Evolutionary conservation across 2,329 filamentous ascomycete species (phyloP).

Genomic region (Colletotrichum tropicicola): DNA sequence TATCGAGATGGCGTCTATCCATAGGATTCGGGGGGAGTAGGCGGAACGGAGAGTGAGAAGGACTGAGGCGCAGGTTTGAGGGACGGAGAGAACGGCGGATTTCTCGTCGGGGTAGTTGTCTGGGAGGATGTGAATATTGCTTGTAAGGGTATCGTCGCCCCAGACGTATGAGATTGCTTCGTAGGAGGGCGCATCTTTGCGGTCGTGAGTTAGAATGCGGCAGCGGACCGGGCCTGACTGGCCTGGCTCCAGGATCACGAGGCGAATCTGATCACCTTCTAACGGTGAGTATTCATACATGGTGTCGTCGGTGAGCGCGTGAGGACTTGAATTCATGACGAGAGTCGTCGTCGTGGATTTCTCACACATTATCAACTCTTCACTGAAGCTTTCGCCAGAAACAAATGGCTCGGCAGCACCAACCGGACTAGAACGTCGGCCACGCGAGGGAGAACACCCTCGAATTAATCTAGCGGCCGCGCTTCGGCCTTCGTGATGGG

Average conservation of each 20-base stretch:
- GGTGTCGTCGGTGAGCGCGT: neutral
- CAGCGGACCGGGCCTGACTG: neutral
- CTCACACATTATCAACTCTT: neutral
- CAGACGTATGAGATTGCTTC: constrained; percentile 6
- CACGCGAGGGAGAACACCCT: neutral
- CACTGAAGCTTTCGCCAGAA: neutral
- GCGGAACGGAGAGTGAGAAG: neutral
- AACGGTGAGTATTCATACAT: neutral
- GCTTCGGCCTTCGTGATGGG: constrained; percentile 2
- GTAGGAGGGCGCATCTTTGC: neutral
- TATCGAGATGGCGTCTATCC: constrained; percentile 38
- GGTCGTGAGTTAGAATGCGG: neutral
- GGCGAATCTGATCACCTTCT: neutral
- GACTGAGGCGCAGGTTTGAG: neutral
- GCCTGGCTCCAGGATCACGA: neutral
- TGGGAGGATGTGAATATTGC: neutral
- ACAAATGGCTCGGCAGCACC: neutral
- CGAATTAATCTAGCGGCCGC: neutral
- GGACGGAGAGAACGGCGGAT: neutral
- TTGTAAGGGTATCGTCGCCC: neutral
- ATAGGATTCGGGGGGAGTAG: constrained; percentile 18
- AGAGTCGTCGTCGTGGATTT: neutral
- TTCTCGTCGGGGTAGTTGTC: neutral
- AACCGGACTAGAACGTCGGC: neutral
- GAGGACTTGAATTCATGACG: no score